A percentile compares a stretch with the other conserved stretches of the same genome.
Evolutionary conservation across 192 early-diverging fungal genomes (phyloP).

Genomic region (Entomortierella lignicola): DNA sequence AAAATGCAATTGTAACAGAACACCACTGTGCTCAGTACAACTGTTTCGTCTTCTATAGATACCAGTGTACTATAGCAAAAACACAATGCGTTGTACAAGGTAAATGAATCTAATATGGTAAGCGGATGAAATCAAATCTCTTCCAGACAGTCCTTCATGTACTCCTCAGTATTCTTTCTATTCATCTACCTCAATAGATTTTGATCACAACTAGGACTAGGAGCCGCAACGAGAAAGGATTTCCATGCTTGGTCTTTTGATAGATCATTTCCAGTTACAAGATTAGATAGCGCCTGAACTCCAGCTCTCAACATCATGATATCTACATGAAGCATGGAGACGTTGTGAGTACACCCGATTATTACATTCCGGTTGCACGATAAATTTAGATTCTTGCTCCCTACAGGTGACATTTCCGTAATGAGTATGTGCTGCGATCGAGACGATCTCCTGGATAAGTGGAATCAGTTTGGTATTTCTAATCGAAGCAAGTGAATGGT

Average conservation of each 20-base stretch:
- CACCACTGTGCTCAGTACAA: conserved; percentile 54
- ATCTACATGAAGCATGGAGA: too few relatives aligned
- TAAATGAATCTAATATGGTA: not conserved
- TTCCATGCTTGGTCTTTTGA: conserved; percentile 51
- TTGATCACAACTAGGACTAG: conserved; percentile 30
- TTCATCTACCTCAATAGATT: conserved; percentile 15
- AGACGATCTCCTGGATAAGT: conserved; percentile 31
- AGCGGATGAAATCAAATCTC: not conserved
- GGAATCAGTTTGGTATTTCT: conserved; percentile 9
- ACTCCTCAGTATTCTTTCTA: not conserved
- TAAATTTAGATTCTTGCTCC: not conserved
- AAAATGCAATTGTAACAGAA: conserved; percentile 59
- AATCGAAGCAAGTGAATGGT: not conserved
- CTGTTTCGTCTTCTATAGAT: conserved; percentile 43
- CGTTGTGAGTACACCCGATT: too few relatives aligned
- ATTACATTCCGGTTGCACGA: too few relatives aligned
- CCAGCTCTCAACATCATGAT: conserved; percentile 55
- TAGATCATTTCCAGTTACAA: conserved; percentile 54
- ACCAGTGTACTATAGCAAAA: conserved; percentile 27
- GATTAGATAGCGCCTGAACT: conserved; percentile 59
- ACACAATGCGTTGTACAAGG: too few relatives aligned
- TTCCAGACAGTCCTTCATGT: too few relatives aligned
- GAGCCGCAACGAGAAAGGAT: conserved; percentile 29
- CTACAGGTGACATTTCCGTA: conserved; percentile 41
- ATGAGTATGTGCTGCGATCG: conserved; percentile 47